These are phyloP conservation scores for Gliomastix tumulicola DNA, from an alignment of 2,329 filamentous ascomycete species.

Conservation along the genomic window DNA sequence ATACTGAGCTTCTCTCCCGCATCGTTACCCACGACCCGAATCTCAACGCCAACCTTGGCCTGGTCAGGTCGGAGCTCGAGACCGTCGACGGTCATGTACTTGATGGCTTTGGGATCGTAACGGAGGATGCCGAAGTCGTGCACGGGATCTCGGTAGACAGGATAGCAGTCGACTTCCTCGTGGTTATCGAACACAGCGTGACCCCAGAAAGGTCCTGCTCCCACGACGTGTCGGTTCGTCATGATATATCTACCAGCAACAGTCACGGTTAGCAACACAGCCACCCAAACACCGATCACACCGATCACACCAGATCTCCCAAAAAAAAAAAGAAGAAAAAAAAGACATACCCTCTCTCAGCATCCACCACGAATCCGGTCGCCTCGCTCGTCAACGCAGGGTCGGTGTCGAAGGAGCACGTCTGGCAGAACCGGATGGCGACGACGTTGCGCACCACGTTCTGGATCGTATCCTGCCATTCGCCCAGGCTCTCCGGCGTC, in stretches of 20 bases:
- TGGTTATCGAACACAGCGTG: conserved; percentile 99
- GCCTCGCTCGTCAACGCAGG: conserved; percentile 89
- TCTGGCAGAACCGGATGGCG: conserved; percentile 98
- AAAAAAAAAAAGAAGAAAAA: too few relatives aligned
- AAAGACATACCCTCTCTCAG: conserved; percentile 75
- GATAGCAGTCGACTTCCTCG: conserved; percentile 90
- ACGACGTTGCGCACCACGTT: conserved; percentile 92
- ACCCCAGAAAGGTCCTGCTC: conserved; percentile 93
- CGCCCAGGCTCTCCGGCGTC: conserved; percentile 36
- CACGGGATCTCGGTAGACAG: conserved; percentile 95
- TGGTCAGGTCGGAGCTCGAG: conserved; percentile 78
- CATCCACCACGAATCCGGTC: conserved; percentile 95
- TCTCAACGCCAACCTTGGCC: conserved; percentile 82
- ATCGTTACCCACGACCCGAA: conserved; percentile 96
- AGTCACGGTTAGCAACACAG: too few relatives aligned
- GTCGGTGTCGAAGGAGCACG: conserved; percentile 97
- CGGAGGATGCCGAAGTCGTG: conserved; percentile 97
- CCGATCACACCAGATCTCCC: neutral
- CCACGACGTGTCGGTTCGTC: conserved; percentile 89
- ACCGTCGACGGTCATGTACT: conserved; percentile 87
- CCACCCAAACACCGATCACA: too few relatives aligned
- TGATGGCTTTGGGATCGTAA: conserved; percentile 92
- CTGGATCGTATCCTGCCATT: conserved; percentile 96
- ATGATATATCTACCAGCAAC: conserved; percentile 56
- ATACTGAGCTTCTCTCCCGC: conserved; percentile 98